Base-by-base conservation (phyloP, 441 rosid genomes). In the Metrosideros polymorpha region DNA sequence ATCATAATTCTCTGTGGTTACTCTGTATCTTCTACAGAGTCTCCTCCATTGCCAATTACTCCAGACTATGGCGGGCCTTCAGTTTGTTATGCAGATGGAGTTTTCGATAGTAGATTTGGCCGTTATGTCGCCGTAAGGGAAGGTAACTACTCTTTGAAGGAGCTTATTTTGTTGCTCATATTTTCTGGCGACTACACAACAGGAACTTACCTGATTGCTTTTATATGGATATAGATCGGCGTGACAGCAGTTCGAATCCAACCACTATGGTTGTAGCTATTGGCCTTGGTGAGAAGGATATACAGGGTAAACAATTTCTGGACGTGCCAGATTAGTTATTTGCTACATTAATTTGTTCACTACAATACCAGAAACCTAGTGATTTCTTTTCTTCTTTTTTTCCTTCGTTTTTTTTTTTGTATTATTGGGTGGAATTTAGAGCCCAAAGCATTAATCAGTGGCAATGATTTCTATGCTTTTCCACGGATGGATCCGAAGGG, bases 401-500 rank as follows among this genome's bases (percentile, higher is more conserved):
- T 3, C 17, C 83, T 84, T 84, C 79, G 29, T 82, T 82, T 52
- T 29, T 35, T 35, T 89, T 25, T 47, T 57, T 18, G 63, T 29
- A 32, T 85, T 53, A 71, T 82, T 49, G 51, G 75, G 79, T 84
- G 83, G n/a, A 32, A 76, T 89, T 84, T 91, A 97, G 99, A 96
- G 84, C 96, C 98, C 43, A 93, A 93, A 87, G 92, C 94, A 83
- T 86, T 97, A 47, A 90, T 91, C 43, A 92, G 92, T 82, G 99
- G 96, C 89, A 95, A 91, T 88, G 99, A 97, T 89, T 97, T 97
- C 92, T 96, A 95, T 92, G 98, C 98, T 27, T 97, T 94, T 89
- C 99, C 99, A 18, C 99, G 98, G 5, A 51, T 97, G 83, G 99
- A 97, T 79, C 89, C 95, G 17, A 91, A 91, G 84, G 94, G 98